Base-by-base conservation (phyloP, 2,329 filamentous ascomycete species). In the Venturia nashicola region DNA sequence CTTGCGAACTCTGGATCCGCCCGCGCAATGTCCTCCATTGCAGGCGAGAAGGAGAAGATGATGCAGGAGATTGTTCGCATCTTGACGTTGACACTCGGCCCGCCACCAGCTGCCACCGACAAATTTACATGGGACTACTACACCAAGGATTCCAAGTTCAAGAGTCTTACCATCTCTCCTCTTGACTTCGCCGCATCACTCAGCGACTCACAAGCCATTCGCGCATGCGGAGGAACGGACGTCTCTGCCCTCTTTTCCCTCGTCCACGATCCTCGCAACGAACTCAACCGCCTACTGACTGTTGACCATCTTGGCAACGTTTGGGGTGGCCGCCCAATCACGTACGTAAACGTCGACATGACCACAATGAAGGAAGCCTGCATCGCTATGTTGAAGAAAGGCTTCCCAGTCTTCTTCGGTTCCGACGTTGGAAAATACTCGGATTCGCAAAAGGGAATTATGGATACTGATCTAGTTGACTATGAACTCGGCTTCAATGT, bases 401-500 rank as follows among this genome's bases (percentile, higher is more conserved):
- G 90, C 1, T 76, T 90, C 5, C 91, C 91, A 11, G 83, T 96
- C 61, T 96, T 96, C 81, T 96, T 96, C 72, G 91, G 91, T 64
- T 88, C 84, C 61, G 91, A 96, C 70, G 91, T 96, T 0, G 91
- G 90, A 67, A 89, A 96, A 73, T 92, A 88, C 74, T 88, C 84
- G 64, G 86, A 92, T 71, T 78, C 77, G 0, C 69, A 69, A 1
- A 80, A 81, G 2, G 91, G 91, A 18, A 85, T 96, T 71, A 91
- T 96, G 89, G 91, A 96, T 72, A 81, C 87, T 0, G 80, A 82
- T 1, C 78, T 96, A 5, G 84, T 87, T 70, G 87, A 94, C 74
- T 94, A 93, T 74, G 83, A 88, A 69, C 82, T 95, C 1, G 91
- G 89, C n/a, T 91, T 96, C 75, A 90, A 91, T 69, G 81, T 91